Percentiles rank a stretch among this genome's conserved stretches.
phyloP scores from a whole-genome alignment of 495 filamentous ascomycete genomes.

The Halenospora varia region DNA sequence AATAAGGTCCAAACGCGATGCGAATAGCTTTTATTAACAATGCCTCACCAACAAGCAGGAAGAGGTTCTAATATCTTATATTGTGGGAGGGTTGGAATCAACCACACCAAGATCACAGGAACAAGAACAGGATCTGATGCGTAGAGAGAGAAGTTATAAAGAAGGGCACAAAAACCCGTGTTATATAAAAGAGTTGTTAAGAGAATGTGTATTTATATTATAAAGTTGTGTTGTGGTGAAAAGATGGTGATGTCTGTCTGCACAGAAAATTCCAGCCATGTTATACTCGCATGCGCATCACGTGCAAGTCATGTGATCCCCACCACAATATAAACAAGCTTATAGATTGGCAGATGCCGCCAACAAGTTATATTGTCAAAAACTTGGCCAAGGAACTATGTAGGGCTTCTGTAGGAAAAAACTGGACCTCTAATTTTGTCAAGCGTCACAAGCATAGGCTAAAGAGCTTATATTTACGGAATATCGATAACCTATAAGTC shows the following conservation, averaged over 20 bases:
- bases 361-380: not conserved
- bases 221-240: no score
- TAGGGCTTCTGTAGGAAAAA: not conserved
- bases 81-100: no score
- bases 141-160: no score
- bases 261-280: no score
- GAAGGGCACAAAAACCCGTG: no score
- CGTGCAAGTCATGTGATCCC: no score
- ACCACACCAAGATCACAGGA: no score
- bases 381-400: slow-evolving; percentile 2
- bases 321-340: not conserved
- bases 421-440: not conserved
- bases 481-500: slow-evolving; percentile 1
- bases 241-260: no score
- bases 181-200: no score
- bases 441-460: not conserved
- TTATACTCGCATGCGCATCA: no score
- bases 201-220: no score
- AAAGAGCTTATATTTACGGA: slow-evolving; percentile 3
- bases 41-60: not conserved
- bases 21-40: slow-evolving; percentile 14
- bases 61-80: not conserved
- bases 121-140: no score
- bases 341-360: not conserved
- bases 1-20: not conserved